Percentiles rank a stretch among this genome's conserved stretches.
phyloP scores from a whole-genome alignment of 2,329 filamentous ascomycete genomes.

The Ustulina deusta region DNA sequence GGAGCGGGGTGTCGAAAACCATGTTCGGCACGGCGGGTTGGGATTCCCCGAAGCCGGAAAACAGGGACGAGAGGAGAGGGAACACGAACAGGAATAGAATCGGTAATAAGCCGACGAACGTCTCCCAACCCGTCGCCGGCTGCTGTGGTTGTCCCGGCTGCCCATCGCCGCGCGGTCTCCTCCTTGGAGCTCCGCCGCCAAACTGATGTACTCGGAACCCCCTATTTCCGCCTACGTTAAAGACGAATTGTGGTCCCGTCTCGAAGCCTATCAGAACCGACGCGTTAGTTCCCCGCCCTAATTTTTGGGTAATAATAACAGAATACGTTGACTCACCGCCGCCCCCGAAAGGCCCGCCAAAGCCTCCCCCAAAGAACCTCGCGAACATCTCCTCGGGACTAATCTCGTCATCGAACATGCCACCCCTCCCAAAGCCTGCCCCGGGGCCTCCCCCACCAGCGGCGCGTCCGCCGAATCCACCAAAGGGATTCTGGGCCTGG shows the following conservation, averaged over 20 bases:
- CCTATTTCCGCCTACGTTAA: conserved; percentile 92
- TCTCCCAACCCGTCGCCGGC: conserved; percentile 65
- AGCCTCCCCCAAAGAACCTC: conserved; percentile 89
- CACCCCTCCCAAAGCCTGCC: conserved; percentile 64
- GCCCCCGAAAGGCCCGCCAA: conserved; percentile 75
- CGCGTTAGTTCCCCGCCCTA: conserved; percentile 13
- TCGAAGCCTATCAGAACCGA: conserved; percentile 65
- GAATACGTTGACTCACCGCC: conserved; percentile 63
- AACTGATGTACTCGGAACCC: conserved; percentile 97
- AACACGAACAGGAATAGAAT: conserved; percentile 90
- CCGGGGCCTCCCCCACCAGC: conserved; percentile 56
- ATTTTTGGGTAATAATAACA: background rate
- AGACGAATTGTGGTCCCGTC: conserved; percentile 88
- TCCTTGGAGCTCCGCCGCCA: conserved; percentile 80
- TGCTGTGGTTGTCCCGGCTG: conserved; percentile 62
- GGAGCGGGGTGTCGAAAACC: conserved; percentile 77
- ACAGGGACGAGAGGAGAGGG: conserved; percentile 83
- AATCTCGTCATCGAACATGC: conserved; percentile 89
- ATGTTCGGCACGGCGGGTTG: conserved; percentile 73
- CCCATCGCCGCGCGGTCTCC: conserved; percentile 74
- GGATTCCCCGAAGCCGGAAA: conserved; percentile 67
- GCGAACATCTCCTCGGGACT: conserved; percentile 97
- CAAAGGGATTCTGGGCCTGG: conserved; percentile 58
- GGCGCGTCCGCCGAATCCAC: conserved; percentile 52
- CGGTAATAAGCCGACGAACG: conserved; percentile 82